A percentile compares a stretch with the other conserved stretches of the same genome.
These are phyloP conservation scores for Begonia fuchsioides DNA, from an alignment of 306 rosid genomes.

Conservation along the genomic window DNA sequence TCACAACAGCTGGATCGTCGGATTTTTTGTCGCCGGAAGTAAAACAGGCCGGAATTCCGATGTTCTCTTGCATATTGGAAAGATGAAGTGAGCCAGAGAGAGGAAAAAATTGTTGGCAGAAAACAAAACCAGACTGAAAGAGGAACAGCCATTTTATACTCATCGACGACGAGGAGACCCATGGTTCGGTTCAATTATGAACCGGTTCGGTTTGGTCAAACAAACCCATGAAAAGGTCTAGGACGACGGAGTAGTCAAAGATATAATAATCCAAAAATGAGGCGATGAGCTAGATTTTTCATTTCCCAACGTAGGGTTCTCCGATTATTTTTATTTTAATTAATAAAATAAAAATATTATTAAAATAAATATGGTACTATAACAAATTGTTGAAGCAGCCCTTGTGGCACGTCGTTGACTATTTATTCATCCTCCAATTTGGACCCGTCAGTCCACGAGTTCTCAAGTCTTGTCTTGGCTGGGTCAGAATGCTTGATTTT, in stretches of 20 bases:
- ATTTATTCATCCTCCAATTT: too few species aligned
- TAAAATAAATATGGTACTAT: too few species aligned
- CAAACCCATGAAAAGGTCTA: slow-evolving; percentile 27
- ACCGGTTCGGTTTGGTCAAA: slow-evolving; percentile 3
- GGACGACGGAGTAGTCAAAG: slow-evolving; percentile 36
- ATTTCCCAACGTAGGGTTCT: slow-evolving; percentile 20
- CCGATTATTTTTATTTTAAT: too few species aligned
- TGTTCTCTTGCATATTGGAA: slow-evolving; percentile 37
- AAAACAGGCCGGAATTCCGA: slow-evolving; percentile 65
- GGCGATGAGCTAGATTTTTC: slow-evolving; percentile 19
- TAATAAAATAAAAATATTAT: too few species aligned
- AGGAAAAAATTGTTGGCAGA: background rate
- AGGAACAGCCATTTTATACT: too few species aligned
- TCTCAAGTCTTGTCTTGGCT: too few species aligned
- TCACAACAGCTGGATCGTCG: slow-evolving; percentile 37
- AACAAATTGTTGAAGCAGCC: too few species aligned
- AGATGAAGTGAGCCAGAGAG: slow-evolving; percentile 4
- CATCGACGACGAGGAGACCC: too few species aligned
- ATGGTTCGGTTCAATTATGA: background rate
- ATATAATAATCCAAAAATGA: background rate
- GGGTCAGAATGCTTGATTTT: too few species aligned
- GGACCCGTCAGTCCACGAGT: too few species aligned
- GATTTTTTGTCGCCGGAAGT: slow-evolving; percentile 32
- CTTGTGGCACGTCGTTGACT: too few species aligned
- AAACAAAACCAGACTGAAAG: too few species aligned